A percentile compares a stretch with the other conserved stretches of the same genome.
Conservation (phyloP, 805 yeast genomes). For the Kluyveromyces siamensis region DNA sequence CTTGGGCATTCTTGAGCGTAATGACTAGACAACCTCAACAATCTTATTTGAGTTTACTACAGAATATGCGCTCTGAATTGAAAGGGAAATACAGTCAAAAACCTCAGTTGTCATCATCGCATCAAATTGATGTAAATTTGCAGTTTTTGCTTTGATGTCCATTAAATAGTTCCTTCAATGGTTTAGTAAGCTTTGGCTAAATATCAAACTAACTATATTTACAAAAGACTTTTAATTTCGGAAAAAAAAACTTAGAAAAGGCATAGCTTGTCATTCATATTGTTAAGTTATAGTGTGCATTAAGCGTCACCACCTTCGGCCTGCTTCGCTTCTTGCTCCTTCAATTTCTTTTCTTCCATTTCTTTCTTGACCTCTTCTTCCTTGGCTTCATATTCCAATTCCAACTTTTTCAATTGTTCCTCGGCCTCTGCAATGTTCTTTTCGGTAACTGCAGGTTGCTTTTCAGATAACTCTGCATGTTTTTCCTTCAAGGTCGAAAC, state of each 20-base stretch:
- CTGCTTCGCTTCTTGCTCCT: constrained; percentile 21
- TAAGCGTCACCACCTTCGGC: constrained; percentile 1
- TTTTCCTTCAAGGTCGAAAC: constrained; percentile 63
- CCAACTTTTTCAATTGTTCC: constrained; percentile 63
- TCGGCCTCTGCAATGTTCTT: constrained; percentile 68
- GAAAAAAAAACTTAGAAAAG: background rate
- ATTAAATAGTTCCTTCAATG: background rate
- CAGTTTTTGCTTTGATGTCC: constrained; percentile 32
- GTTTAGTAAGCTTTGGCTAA: background rate
- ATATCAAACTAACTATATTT: background rate
- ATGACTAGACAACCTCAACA: constrained; percentile 53
- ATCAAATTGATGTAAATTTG: constrained; percentile 61
- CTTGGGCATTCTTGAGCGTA: constrained; percentile 65
- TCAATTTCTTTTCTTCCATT: constrained; percentile 25
- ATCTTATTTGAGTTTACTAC: constrained; percentile 58
- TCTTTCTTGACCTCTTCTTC: constrained; percentile 32
- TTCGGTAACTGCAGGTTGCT: constrained; percentile 76
- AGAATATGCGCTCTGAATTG: constrained; percentile 59
- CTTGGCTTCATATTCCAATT: constrained; percentile 40
- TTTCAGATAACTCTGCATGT: constrained; percentile 53
- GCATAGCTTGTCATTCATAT: background rate
- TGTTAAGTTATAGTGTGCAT: background rate
- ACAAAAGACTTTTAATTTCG: constrained; percentile 1
- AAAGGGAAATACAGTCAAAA: constrained; percentile 63
- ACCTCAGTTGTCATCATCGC: constrained; percentile 75